phyloP scores from a whole-genome alignment of 2,329 filamentous ascomycete genomes.

The Xylariaceae sp. region DNA sequence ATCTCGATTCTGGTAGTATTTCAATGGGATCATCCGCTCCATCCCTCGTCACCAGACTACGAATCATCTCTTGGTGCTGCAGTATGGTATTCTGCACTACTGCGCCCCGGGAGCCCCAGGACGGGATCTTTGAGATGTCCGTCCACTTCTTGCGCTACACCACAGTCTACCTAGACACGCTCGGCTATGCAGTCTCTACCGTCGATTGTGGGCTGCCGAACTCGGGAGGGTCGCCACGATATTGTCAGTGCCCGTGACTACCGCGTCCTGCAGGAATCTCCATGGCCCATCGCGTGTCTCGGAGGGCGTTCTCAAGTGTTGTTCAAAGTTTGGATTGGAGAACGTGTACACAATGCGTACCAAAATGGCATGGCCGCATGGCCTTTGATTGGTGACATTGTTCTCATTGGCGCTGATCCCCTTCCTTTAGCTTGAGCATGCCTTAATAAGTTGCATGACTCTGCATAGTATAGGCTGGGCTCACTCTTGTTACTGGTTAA shows the following conservation, averaged over 20 bases:
- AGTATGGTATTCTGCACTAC: background rate
- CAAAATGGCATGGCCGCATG: background rate
- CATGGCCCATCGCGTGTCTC: background rate
- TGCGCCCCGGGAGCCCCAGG: background rate
- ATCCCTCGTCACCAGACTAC: background rate
- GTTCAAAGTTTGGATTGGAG: background rate
- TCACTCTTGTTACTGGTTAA: background rate
- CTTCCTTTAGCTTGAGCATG: background rate
- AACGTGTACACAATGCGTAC: background rate
- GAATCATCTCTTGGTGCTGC: background rate
- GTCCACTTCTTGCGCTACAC: background rate
- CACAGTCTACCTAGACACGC: background rate
- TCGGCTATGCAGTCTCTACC: background rate
- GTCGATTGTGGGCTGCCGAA: background rate
- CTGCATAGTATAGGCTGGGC: background rate
- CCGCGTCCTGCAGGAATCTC: background rate
- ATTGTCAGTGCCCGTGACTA: background rate
- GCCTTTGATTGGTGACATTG: background rate
- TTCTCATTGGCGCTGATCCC: background rate
- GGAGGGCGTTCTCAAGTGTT: background rate
- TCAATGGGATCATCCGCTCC: background rate
- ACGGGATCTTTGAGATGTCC: background rate
- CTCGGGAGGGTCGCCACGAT: background rate
- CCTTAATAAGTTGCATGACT: background rate
- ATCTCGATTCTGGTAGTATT: background rate